These are phyloP conservation scores for Carex kokanica DNA, from an alignment of 176 grass and related monocot species.

Conservation along the genomic window DNA sequence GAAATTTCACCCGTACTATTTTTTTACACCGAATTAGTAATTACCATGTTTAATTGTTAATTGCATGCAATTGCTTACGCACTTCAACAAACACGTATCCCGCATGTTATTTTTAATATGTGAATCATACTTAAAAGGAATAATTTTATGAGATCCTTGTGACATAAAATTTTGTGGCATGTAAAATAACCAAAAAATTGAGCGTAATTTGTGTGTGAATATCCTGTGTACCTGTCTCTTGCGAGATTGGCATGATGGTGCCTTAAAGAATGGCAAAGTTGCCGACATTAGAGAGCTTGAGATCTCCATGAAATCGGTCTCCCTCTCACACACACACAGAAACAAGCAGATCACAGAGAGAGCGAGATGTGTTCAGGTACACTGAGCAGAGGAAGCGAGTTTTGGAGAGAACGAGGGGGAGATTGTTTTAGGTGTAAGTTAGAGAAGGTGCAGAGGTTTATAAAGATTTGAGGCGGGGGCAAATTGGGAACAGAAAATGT, in stretches of 20 bases:
- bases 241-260: constrained; percentile 21
- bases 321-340: background rate
- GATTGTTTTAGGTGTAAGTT: background rate
- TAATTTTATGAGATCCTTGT: background rate
- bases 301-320: constrained; percentile 17
- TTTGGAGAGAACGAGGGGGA: background rate
- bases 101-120: background rate
- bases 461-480: background rate
- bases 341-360: background rate
- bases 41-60: background rate
- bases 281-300: constrained; percentile 45
- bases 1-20: background rate
- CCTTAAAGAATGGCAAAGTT: constrained; percentile 38
- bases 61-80: background rate
- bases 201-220: background rate
- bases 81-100: background rate
- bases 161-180: background rate
- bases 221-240: constrained; percentile 49
- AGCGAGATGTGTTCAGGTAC: background rate
- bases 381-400: background rate
- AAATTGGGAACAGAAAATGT: background rate
- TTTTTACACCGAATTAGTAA: background rate
- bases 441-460: background rate
- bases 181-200: background rate
- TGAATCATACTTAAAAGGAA: background rate